phyloP scores from a whole-genome alignment of 768 basidiomycete genomes.

The Trametes cinnabarina region DNA sequence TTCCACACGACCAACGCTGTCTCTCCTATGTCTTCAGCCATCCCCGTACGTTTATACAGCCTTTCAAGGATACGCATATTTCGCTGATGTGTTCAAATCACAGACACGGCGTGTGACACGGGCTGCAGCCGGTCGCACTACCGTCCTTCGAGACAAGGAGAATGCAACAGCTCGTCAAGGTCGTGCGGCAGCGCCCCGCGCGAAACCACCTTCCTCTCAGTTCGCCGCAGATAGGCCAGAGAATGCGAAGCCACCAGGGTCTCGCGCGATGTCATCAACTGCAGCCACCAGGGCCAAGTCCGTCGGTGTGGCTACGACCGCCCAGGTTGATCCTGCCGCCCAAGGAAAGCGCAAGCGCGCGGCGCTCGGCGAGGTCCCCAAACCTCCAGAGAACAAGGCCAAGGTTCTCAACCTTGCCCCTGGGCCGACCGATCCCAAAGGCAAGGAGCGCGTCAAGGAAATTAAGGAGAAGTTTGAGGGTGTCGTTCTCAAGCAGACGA shows the following conservation, averaged over 20 bases:
- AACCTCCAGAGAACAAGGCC: constrained; percentile 48
- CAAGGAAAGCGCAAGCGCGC: constrained; percentile 74
- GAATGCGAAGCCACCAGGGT: constrained; percentile 32
- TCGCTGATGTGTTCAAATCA: background rate
- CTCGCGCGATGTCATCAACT: constrained; percentile 45
- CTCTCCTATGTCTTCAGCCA: constrained; percentile 40
- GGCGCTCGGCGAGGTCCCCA: constrained; percentile 69
- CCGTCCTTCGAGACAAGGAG: constrained; percentile 61
- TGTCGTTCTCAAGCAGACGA: constrained; percentile 56
- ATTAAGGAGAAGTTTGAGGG: constrained; percentile 55
- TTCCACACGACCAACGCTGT: constrained; percentile 9
- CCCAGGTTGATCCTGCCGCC: constrained; percentile 45
- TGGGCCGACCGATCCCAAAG: constrained; percentile 40
- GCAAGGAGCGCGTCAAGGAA: constrained; percentile 47
- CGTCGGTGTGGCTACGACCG: constrained; percentile 41
- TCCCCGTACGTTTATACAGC: constrained; percentile 39
- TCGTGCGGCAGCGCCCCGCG: constrained; percentile 56
- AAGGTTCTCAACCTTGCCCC: constrained; percentile 8
- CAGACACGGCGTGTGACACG: constrained; percentile 66
- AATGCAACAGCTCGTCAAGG: constrained; percentile 66
- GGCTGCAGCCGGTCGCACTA: constrained; percentile 46
- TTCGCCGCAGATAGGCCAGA: constrained; percentile 34
- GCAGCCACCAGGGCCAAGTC: constrained; percentile 55
- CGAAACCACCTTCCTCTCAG: constrained; percentile 51
- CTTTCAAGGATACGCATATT: background rate